Evolutionary conservation across 1,139 yeast genomes (phyloP).

Genomic region (Hanseniaspora sp.): DNA sequence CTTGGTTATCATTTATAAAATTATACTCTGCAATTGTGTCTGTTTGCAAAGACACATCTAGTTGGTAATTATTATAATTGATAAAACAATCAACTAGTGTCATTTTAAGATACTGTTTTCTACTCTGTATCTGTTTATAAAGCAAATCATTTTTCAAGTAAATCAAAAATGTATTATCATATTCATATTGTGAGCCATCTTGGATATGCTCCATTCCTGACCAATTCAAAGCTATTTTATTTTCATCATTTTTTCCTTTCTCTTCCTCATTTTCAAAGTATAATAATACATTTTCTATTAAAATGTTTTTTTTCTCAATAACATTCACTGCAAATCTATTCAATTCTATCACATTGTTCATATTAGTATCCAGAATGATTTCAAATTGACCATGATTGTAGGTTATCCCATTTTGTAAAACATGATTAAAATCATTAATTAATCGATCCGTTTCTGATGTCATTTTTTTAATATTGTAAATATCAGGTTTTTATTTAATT

Average conservation of each 20-base stretch:
- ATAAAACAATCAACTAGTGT: background rate
- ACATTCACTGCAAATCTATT: background rate
- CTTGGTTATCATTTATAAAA: slow-evolving; percentile 11
- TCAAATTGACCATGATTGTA: background rate
- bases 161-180: background rate
- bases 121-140: background rate
- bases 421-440: background rate
- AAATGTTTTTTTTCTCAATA: background rate
- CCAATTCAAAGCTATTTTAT: slow-evolving; percentile 25
- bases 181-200: no score
- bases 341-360: background rate
- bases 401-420: background rate
- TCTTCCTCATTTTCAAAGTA: background rate
- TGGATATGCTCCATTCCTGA: background rate
- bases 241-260: no score
- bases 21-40: background rate
- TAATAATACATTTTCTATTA: background rate
- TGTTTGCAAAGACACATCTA: background rate
- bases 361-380: background rate
- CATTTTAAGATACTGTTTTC: background rate
- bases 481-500: no score
- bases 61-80: background rate
- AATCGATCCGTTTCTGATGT: background rate
- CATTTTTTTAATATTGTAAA: no score
- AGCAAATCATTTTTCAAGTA: background rate